These are phyloP conservation scores for Coriolopsis trogii DNA, from an alignment of 1,284 basidiomycete genomes.

Conservation along the genomic window DNA sequence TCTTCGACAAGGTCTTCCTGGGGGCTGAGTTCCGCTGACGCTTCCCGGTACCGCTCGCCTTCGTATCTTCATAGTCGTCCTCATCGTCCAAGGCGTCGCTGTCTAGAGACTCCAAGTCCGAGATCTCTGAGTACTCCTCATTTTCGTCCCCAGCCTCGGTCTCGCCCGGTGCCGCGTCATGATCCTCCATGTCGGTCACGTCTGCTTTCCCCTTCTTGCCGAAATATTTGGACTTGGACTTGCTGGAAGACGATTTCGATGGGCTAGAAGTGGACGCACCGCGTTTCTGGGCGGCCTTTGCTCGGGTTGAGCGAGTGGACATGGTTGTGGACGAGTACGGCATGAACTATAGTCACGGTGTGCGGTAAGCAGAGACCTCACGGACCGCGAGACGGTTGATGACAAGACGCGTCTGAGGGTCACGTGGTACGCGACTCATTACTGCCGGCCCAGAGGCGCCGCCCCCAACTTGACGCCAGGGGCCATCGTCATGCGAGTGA, in stretches of 20 bases:
- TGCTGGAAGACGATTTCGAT: too few species aligned
- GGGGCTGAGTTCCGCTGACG: slow-evolving; percentile 21
- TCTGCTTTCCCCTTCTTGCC: neutral
- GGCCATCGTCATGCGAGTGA: too few species aligned
- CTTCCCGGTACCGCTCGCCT: slow-evolving; percentile 38
- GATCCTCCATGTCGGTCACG: neutral
- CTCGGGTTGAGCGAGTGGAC: neutral
- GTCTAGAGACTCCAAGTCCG: slow-evolving; percentile 19
- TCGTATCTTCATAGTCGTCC: slow-evolving; percentile 3
- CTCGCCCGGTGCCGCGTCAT: neutral
- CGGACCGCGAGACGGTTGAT: neutral
- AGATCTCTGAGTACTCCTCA: slow-evolving; percentile 3
- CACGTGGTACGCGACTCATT: slow-evolving; percentile 6
- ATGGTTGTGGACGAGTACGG: neutral
- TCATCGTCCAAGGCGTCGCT: slow-evolving; percentile 33
- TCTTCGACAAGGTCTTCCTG: slow-evolving; percentile 1
- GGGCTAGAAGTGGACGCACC: neutral
- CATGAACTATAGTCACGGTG: neutral
- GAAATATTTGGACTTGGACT: neutral
- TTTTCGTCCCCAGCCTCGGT: neutral
- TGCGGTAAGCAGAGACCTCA: neutral
- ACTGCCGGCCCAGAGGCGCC: too few species aligned
- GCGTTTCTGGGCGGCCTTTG: neutral
- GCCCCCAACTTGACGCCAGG: too few species aligned
- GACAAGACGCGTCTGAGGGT: slow-evolving; percentile 1